Base-by-base conservation (phyloP, 306 rosid species). In the Luffa aegyptiaca region DNA sequence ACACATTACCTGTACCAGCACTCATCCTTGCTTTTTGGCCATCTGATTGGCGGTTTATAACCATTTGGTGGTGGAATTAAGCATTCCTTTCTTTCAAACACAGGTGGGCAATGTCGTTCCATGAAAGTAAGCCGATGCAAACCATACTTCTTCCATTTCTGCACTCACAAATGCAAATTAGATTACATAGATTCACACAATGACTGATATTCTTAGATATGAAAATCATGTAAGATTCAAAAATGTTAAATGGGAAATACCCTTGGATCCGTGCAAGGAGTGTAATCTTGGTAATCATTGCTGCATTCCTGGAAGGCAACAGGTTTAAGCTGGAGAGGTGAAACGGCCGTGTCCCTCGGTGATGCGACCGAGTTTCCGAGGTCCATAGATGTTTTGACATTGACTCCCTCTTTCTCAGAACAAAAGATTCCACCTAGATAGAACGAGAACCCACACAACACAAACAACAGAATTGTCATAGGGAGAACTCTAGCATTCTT, bases 261-360 rank as follows among this genome's bases (percentile, higher is more conserved):
- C 96, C 80, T 93, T 76, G 99, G 99, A 90, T 96, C 96, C 55
- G 98, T 96, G 93, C 99, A 96, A 13, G 99, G 99, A 61, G 99
- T 96, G 84, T 89, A 93, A 86, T 89, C 99, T 84, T 96, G 99
- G 80, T 82, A 89, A 26, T 93, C 92, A 3, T 4, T 55, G 84
- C 88, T 59, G 85, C 99, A 96, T 80, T 88, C 92, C 20, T 96
- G 87, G 83, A 91, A 93, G 62, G 14, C 49, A 49, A 84, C 51
- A 9, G 92, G 41, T 64, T 81, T 89, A 63, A 88, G 69, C 52
- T 87, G 96, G 31, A 96, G 89, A 52, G 96, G 79, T 57, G 84
- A 78, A 73, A 76, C 92, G 11, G 81, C 72, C 5, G 83, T 10
- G 35, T 84, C 90, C 78, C 71, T 84, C 42, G 95, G 78, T 65